Conservation (phyloP, 345 rosid species). For the Erysimum cheiranthoides region DNA sequence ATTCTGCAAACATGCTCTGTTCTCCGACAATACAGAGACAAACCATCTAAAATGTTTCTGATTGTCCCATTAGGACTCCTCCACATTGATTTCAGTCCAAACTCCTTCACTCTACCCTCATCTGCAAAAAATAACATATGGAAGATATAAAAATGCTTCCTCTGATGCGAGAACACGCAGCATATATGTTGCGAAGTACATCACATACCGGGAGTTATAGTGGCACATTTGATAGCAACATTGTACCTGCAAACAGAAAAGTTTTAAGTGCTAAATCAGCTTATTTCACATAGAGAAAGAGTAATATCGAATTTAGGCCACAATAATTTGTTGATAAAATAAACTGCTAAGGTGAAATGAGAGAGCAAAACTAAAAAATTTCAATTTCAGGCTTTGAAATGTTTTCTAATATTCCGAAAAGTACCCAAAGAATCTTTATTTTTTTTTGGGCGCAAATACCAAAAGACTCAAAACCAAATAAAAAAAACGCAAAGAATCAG, state of each 20-base stretch:
- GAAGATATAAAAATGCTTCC: neutral
- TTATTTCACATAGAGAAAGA: conserved; percentile 15
- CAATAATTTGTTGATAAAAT: neutral
- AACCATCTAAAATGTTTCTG: conserved; percentile 94
- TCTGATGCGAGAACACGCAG: neutral
- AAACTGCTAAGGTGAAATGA: neutral
- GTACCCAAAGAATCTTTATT: too few species aligned
- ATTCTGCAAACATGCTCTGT: conserved; percentile 8
- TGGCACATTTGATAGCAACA: conserved; percentile 97
- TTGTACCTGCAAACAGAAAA: conserved; percentile 71
- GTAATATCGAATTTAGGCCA: conserved; percentile 1
- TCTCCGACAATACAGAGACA: conserved; percentile 33
- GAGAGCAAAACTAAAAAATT: neutral
- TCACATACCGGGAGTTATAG: conserved; percentile 89
- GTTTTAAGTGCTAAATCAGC: neutral
- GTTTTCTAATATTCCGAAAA: neutral
- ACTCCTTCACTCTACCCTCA: conserved; percentile 95
- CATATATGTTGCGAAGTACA: conserved; percentile 16
- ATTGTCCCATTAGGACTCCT: conserved; percentile 99
- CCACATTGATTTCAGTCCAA: conserved; percentile 90
- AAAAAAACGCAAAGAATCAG: conserved; percentile 13
- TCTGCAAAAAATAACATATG: conserved; percentile 56
- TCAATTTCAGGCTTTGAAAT: neutral
- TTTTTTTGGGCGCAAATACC: neutral
- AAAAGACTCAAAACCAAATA: neutral